Conservation (phyloP, 1,284 basidiomycete genomes). For the Microbotryomycetes sp. region DNA sequence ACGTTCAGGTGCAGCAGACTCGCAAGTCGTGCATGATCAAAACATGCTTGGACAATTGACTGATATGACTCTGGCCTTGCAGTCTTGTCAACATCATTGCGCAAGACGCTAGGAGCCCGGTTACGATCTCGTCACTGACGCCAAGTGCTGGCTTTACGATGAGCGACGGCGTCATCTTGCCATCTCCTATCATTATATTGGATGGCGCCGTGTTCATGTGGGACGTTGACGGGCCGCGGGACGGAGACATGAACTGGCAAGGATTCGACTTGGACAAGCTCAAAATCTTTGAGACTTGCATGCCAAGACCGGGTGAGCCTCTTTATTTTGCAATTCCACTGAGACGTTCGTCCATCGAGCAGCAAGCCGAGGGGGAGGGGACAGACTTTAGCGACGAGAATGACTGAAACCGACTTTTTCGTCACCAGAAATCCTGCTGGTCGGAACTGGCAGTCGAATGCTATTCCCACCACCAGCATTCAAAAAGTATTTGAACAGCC, state of each 20-base stretch:
- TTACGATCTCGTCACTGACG: constrained; percentile 25
- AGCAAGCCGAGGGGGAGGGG: neutral
- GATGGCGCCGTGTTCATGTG: constrained; percentile 83
- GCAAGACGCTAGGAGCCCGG: constrained; percentile 22
- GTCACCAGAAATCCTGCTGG: constrained; percentile 68
- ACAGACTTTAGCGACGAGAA: neutral
- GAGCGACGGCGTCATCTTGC: constrained; percentile 60
- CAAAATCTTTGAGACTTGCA: constrained; percentile 67
- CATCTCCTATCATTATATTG: constrained; percentile 70
- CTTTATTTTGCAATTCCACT: neutral
- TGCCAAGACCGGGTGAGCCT: constrained; percentile 75
- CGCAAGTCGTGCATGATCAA: neutral
- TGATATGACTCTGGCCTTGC: neutral
- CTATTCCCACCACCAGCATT: constrained; percentile 63
- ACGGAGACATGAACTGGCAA: constrained; percentile 43
- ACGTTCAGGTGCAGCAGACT: neutral
- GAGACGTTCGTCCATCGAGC: neutral
- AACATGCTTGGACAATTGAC: neutral
- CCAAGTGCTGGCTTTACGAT: constrained; percentile 42
- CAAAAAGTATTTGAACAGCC: constrained; percentile 58
- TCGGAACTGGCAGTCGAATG: constrained; percentile 74
- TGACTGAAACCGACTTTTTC: neutral
- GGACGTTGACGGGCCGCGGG: constrained; percentile 63
- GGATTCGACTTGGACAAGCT: constrained; percentile 67
- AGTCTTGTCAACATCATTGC: constrained; percentile 34